Conservation (phyloP, 371 early-diverging fungal genomes). For the Mucor irregularis region DNA sequence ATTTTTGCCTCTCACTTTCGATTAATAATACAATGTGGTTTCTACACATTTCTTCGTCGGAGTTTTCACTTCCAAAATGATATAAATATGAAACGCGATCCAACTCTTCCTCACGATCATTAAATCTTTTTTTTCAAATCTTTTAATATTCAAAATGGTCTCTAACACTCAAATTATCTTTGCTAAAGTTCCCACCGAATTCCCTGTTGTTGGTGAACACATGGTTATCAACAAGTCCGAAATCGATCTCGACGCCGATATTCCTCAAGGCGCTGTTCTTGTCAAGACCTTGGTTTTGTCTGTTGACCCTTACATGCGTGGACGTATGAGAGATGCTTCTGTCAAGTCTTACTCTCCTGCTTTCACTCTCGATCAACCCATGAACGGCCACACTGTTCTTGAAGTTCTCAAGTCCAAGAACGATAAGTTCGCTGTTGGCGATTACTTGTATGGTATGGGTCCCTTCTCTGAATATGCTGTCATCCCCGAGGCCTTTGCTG, state of each 20-base stretch:
- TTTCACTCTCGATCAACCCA: conserved; percentile 56
- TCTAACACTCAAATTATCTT: conserved; percentile 41
- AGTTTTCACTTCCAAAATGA: background rate
- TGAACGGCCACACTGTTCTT: conserved; percentile 55
- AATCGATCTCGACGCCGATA: conserved; percentile 44
- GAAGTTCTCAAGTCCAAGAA: conserved; percentile 60
- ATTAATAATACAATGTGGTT: background rate
- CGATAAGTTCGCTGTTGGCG: conserved; percentile 53
- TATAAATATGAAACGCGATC: background rate
- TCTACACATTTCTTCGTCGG: no score
- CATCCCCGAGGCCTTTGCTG: conserved; percentile 27
- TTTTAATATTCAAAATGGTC: conserved; percentile 14
- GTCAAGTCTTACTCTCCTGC: conserved; percentile 49
- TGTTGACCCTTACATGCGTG: conserved; percentile 58
- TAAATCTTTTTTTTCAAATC: background rate
- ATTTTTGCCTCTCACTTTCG: background rate
- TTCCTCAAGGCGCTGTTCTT: conserved; percentile 56
- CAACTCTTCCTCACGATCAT: background rate
- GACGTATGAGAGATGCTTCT: conserved; percentile 55
- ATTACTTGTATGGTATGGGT: conserved; percentile 47
- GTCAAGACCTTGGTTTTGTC: conserved; percentile 42
- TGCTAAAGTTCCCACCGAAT: conserved; percentile 43
- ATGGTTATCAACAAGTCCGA: conserved; percentile 45
- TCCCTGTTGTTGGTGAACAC: conserved; percentile 47
- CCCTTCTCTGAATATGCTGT: conserved; percentile 49